Evolutionary conservation across 495 filamentous ascomycete species (phyloP).

Genomic region (Achaetomiella virescens): DNA sequence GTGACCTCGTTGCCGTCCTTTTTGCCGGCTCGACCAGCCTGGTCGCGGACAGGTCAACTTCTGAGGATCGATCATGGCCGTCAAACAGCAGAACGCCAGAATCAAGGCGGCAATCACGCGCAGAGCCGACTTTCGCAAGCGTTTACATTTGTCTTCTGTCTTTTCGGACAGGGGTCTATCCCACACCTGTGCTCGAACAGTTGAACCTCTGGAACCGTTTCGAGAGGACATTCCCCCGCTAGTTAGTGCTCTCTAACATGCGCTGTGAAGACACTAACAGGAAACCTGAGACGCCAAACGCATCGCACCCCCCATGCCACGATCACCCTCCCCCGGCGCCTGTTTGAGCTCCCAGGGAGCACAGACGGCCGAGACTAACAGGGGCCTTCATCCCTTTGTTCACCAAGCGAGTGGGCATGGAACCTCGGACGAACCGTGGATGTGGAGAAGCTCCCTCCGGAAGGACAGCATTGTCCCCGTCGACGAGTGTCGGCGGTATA

Average conservation of each 20-base stretch:
- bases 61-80: too few relatives aligned
- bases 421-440: neutral
- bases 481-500: neutral
- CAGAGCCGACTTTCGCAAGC: too few relatives aligned
- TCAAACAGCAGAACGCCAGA: too few relatives aligned
- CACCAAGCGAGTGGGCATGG: neutral
- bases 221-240: neutral
- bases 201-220: neutral
- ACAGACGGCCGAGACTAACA: neutral
- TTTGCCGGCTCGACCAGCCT: too few relatives aligned
- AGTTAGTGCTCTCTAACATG: neutral
- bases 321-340: neutral
- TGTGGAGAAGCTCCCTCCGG: neutral
- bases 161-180: too few relatives aligned
- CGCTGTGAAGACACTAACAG: neutral
- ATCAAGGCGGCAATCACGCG: too few relatives aligned
- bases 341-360: neutral
- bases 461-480: neutral
- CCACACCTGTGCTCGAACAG: too few relatives aligned
- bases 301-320: neutral
- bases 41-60: too few relatives aligned
- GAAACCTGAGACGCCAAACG: constrained; percentile 3
- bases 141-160: too few relatives aligned
- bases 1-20: too few relatives aligned
- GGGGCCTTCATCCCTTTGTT: neutral